A percentile compares a stretch with the other conserved stretches of the same genome.
phyloP scores from a whole-genome alignment of 2,329 filamentous ascomycete species.

The Pestalotiopsis sp. region DNA sequence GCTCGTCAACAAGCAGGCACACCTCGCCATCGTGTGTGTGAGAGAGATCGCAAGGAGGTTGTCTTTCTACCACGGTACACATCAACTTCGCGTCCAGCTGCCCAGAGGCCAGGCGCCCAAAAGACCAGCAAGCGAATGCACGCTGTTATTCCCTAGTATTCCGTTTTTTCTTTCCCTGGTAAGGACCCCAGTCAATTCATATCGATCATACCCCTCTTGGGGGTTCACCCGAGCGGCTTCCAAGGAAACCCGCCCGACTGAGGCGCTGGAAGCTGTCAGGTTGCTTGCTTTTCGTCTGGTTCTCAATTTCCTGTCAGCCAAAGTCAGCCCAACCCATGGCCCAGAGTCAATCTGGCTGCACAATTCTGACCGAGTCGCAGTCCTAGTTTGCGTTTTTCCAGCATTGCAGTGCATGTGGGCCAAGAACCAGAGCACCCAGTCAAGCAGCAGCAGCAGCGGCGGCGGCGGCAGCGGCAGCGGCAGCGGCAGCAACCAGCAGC shows the following conservation, averaged over 20 bases:
- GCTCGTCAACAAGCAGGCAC: neutral
- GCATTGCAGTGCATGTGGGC: constrained; percentile 3
- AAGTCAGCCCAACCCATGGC: neutral
- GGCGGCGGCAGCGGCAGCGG: neutral
- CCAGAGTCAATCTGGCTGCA: constrained; percentile 5
- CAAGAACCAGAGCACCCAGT: neutral
- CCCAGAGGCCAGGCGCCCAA: neutral
- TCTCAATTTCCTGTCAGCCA: constrained; percentile 1
- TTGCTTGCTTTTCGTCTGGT: constrained; percentile 1
- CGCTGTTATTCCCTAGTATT: constrained; percentile 1
- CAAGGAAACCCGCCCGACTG: neutral
- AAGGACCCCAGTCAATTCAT: neutral
- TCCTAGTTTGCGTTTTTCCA: neutral
- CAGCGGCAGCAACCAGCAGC: neutral
- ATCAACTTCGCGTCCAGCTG: neutral
- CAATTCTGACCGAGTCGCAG: neutral
- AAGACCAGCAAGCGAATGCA: neutral
- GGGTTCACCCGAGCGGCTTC: neutral
- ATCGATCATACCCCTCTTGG: constrained; percentile 6
- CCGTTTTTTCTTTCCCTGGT: constrained; percentile 7
- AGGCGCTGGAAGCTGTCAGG: constrained; percentile 4
- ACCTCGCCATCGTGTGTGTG: neutral
- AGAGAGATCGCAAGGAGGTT: neutral
- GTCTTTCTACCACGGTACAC: neutral
- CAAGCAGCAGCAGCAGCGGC: neutral